Evolutionary conservation across 192 early-diverging fungal species (phyloP).

Genomic region (Backusella sp.): DNA sequence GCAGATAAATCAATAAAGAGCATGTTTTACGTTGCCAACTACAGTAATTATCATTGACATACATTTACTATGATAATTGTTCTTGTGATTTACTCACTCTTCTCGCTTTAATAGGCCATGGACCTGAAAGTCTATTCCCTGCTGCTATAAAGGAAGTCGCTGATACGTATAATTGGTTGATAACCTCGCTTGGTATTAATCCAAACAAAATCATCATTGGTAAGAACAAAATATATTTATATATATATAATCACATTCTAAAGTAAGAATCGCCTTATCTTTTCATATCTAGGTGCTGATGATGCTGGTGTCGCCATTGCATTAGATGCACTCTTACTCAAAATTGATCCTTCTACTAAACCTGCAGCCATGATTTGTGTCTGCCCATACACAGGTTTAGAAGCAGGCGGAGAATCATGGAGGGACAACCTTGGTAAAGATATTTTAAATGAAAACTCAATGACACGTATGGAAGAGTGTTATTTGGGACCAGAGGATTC

Average conservation of each 20-base stretch:
- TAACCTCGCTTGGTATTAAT: background rate
- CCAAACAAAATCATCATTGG: slow-evolving; percentile 12
- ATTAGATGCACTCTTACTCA: slow-evolving; percentile 6
- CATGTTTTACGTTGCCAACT: slow-evolving; percentile 13
- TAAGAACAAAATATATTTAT: background rate
- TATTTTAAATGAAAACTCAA: background rate
- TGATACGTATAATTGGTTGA: slow-evolving; percentile 15
- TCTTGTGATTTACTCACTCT: background rate
- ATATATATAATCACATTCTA: background rate
- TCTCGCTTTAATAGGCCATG: background rate
- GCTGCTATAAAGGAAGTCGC: slow-evolving; percentile 6
- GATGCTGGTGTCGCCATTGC: slow-evolving; percentile 19
- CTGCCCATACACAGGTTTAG: slow-evolving; percentile 21
- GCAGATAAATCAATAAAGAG: slow-evolving; percentile 16
- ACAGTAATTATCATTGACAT: slow-evolving; percentile 3
- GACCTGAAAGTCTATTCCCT: slow-evolving; percentile 1
- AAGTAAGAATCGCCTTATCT: background rate
- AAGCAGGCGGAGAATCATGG: slow-evolving; percentile 26
- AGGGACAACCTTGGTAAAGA: slow-evolving; percentile 7
- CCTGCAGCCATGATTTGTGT: slow-evolving; percentile 19
- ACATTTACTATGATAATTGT: background rate
- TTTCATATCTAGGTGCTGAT: slow-evolving; percentile 10
- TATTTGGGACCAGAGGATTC: background rate
- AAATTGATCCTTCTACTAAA: background rate
- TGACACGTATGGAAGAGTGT: slow-evolving; percentile 14